These are phyloP conservation scores for Pleurozium schreberi DNA, from an alignment of 225 moss, liverwort and hornwort genomes.

Conservation along the genomic window DNA sequence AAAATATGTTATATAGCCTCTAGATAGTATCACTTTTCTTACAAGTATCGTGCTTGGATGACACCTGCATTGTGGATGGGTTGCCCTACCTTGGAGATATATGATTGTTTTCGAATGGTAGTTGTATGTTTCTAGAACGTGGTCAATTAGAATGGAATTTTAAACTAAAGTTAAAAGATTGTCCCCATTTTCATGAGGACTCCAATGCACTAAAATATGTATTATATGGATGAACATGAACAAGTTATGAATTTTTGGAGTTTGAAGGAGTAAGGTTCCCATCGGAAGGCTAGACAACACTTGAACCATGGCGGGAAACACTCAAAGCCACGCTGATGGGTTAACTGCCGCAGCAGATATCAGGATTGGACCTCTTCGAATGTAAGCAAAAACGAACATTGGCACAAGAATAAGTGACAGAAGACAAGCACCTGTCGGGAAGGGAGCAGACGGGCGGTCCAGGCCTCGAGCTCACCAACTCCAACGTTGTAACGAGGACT, in stretches of 20 bases:
- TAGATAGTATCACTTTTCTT: too few species aligned
- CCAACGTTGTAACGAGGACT: constrained; percentile 84
- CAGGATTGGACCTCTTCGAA: not conserved
- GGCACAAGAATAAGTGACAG: not conserved
- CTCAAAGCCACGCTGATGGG: not conserved
- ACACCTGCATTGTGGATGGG: too few species aligned
- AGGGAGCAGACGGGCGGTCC: constrained; percentile 85
- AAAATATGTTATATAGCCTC: not conserved
- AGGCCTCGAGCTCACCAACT: constrained; percentile 71
- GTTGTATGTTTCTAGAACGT: too few species aligned
- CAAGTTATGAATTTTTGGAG: not conserved
- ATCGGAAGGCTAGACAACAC: not conserved
- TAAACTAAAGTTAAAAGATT: not conserved
- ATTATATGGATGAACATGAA: not conserved
- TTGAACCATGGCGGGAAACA: not conserved
- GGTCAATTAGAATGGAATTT: not conserved
- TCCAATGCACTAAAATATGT: not conserved
- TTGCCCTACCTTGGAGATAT: too few species aligned
- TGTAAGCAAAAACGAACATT: not conserved
- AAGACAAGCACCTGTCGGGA: constrained; percentile 53
- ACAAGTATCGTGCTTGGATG: too few species aligned
- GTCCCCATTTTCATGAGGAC: not conserved
- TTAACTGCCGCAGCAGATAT: not conserved
- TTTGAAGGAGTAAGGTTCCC: not conserved
- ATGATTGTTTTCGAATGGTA: too few species aligned